Base-by-base conservation (phyloP, 768 basidiomycete species). In the Boletus tomentosulus region DNA sequence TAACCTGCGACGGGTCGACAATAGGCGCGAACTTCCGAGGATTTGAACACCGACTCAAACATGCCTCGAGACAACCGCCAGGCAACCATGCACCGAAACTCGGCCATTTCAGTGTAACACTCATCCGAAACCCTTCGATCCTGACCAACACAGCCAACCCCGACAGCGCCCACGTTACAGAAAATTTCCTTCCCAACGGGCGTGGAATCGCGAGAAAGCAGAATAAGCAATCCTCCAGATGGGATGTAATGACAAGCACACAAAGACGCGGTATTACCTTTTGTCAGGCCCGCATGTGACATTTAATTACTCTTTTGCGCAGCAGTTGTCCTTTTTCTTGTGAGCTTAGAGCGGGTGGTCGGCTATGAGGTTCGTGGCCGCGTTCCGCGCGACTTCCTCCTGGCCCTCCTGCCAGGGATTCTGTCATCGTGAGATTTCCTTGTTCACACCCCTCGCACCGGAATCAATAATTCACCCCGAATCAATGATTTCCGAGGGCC, bases 301-400 rank as follows among this genome's bases (percentile, higher is more conserved):
- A 38, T 48, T 37, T 28, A 24, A 19, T 50, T 53, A 31, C 53
- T 47, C 22, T 48, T 55, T 60, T 62, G 19, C 7, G 35, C 3
- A 38, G 42, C 44, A 28, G 33, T n/a, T 39, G n/a, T 44, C 28
- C 48, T 33, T 34, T 19, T 41, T 56, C 49, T 42, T 47, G 46
- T 37, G 33, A 33, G 27, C 46, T n/a, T 28, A 34, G 43, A 46
- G 55, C 48, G 45, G 51, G 13, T 35, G 28, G 60, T 45, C 56
- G 44, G 49, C 46, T 53, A 47, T 51, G 47, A 51, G 48, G 49
- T 48, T 56, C 54, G 35, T 37, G 46, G 49, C 52, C 19, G 34
- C 44, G n/a, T 59, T 60, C 55, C 55, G 54, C 55, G 59, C 58
- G 54, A 60, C 56, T 45, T 60, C 62, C 60, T 55, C 67, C 41